Evolutionary conservation across 345 rosid genomes (phyloP).

Genomic region (Camelina hispida): DNA sequence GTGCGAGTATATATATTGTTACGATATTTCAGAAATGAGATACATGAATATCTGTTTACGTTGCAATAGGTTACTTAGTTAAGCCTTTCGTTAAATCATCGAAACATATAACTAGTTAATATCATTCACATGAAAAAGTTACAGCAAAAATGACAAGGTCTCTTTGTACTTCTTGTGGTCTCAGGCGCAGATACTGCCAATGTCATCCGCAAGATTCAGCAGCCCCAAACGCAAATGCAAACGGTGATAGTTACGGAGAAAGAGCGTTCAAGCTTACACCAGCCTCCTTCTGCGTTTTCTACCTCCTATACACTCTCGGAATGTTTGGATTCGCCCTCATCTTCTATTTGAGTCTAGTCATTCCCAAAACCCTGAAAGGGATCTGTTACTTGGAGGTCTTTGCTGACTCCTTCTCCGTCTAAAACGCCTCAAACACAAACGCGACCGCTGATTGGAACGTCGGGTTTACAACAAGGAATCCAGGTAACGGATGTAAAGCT

Average conservation of each 20-base stretch:
- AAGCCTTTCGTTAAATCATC: no score
- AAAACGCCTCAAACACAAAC: background rate
- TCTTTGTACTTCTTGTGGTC: slow-evolving; percentile 6
- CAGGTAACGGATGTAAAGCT: background rate
- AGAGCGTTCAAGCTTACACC: slow-evolving; percentile 1
- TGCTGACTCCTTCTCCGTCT: slow-evolving; percentile 14
- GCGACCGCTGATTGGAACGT: slow-evolving; percentile 17
- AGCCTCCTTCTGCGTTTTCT: slow-evolving; percentile 7
- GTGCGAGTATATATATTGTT: background rate
- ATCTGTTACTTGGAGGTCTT: slow-evolving; percentile 16
- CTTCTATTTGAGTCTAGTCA: background rate
- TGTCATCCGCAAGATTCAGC: background rate
- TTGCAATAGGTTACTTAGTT: no score
- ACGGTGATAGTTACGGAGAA: background rate
- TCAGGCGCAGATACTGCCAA: background rate
- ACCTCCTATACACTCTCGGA: background rate
- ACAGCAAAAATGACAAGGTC: background rate
- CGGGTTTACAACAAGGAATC: background rate
- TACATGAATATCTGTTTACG: no score
- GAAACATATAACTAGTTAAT: no score
- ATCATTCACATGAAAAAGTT: no score
- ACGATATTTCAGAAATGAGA: background rate
- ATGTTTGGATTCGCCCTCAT: background rate
- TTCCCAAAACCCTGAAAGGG: background rate
- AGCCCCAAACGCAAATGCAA: background rate